Evolutionary conservation across 2,329 filamentous ascomycete genomes (phyloP).

Genomic region (Botrytis pseudocinerea): DNA sequence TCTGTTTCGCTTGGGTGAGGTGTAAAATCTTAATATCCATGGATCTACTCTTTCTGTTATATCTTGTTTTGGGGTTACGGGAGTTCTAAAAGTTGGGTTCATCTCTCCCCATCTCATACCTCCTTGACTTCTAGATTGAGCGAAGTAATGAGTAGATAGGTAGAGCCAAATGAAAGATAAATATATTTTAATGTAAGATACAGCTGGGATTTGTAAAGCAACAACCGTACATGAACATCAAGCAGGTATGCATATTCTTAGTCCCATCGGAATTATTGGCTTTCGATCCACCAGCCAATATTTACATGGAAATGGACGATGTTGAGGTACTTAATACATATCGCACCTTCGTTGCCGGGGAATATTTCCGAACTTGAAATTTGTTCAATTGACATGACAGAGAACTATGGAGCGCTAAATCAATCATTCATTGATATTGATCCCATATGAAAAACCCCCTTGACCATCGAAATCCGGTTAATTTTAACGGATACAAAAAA

Average conservation of each 20-base stretch:
- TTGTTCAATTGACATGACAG: neutral
- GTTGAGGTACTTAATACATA: neutral
- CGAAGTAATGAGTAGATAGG: neutral
- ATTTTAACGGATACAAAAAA: neutral
- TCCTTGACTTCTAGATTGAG: neutral
- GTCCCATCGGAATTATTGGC: neutral
- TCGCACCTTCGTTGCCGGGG: neutral
- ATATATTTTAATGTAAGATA: neutral
- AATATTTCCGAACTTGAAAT: neutral
- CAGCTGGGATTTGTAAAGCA: neutral
- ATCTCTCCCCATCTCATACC: neutral
- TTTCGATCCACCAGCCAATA: neutral
- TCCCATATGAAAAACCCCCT: neutral
- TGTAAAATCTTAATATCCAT: conserved; percentile 7
- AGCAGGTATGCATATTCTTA: neutral
- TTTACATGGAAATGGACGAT: neutral
- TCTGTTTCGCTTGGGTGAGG: neutral
- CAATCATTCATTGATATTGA: conserved; percentile 7
- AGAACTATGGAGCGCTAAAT: conserved; percentile 1
- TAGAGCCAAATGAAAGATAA: neutral
- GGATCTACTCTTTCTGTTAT: neutral
- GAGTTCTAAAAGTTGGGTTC: neutral
- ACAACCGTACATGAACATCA: neutral
- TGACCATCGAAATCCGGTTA: neutral
- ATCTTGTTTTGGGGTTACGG: neutral